A percentile compares a stretch with the other conserved stretches of the same genome.
Evolutionary conservation across 805 yeast species (phyloP).

Genomic region (Metschnikowia santaceciliae): DNA sequence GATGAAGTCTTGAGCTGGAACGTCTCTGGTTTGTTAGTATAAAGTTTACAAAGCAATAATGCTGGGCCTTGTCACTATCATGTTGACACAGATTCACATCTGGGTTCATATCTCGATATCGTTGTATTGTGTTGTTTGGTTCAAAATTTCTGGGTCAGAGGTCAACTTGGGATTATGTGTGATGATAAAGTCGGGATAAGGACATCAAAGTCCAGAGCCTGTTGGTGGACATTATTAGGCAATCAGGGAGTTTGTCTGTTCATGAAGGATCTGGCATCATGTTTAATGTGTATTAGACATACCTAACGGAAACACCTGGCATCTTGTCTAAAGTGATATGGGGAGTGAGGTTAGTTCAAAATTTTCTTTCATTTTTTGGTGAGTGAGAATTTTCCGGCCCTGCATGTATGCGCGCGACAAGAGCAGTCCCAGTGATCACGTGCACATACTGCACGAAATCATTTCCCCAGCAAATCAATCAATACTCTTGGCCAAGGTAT

Average conservation of each 20-base stretch:
- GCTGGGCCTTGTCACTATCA: background rate
- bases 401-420: constrained; percentile 14
- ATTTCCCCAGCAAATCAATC: too few relatives aligned
- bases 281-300: constrained; percentile 39
- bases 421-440: constrained; percentile 29
- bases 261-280: too few relatives aligned
- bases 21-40: constrained; percentile 67
- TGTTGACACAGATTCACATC: too few relatives aligned
- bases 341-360: constrained; percentile 14
- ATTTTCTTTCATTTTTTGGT: constrained; percentile 16
- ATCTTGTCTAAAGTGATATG: constrained; percentile 45
- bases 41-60: background rate
- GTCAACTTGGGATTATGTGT: too few relatives aligned
- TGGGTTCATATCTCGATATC: background rate
- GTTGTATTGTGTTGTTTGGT: background rate
- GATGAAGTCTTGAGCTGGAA: constrained; percentile 99
- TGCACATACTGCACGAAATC: constrained; percentile 8
- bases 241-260: too few relatives aligned
- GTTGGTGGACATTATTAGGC: background rate
- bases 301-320: constrained; percentile 99
- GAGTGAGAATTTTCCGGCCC: constrained; percentile 18
- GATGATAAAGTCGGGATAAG: too few relatives aligned
- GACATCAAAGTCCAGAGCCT: background rate
- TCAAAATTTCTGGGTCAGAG: too few relatives aligned
- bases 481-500: too few relatives aligned